Evolutionary conservation across 2,329 filamentous ascomycete genomes (phyloP).

Genomic region (Colletotrichum melonis): DNA sequence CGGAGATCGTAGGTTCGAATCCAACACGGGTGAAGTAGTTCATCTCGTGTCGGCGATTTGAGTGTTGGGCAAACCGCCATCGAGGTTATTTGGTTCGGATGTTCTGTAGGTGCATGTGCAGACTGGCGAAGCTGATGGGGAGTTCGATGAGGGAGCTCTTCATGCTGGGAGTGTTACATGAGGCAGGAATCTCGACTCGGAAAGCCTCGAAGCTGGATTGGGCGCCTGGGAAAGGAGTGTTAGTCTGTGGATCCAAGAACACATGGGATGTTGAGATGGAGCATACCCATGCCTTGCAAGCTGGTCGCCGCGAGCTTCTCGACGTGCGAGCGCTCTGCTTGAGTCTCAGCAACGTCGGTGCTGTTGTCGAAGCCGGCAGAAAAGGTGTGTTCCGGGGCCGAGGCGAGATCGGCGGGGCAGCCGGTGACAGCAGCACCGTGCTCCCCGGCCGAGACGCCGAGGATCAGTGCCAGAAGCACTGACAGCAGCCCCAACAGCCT

Average conservation of each 20-base stretch:
- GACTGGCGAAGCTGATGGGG: conserved; percentile 31
- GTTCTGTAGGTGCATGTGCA: conserved; percentile 31
- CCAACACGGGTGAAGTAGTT: conserved; percentile 25
- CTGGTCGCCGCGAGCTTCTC: conserved; percentile 22
- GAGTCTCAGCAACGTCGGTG: conserved; percentile 32
- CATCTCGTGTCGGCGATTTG: conserved; percentile 34
- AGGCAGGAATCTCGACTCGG: conserved; percentile 26
- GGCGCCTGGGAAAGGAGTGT: not conserved
- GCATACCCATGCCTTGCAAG: conserved; percentile 25
- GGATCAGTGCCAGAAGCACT: conserved; percentile 33
- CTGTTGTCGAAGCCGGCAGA: conserved; percentile 28
- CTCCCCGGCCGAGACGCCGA: conserved; percentile 24
- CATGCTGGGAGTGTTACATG: conserved; percentile 16
- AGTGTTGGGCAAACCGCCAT: conserved; percentile 20
- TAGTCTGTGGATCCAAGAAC: not conserved
- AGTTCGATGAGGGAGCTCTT: conserved; percentile 22
- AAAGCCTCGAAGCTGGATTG: conserved; percentile 19
- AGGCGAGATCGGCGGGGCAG: conserved; percentile 19
- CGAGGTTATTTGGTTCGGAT: conserved; percentile 33
- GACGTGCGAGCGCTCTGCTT: conserved; percentile 29
- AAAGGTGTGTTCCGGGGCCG: conserved; percentile 21
- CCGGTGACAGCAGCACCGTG: conserved; percentile 24
- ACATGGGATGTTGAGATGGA: too few species aligned
- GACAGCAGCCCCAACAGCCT: conserved; percentile 33
- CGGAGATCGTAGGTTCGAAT: conserved; percentile 10